Evolutionary conservation across 768 basidiomycete genomes (phyloP).

Genomic region (Trametes maxima): DNA sequence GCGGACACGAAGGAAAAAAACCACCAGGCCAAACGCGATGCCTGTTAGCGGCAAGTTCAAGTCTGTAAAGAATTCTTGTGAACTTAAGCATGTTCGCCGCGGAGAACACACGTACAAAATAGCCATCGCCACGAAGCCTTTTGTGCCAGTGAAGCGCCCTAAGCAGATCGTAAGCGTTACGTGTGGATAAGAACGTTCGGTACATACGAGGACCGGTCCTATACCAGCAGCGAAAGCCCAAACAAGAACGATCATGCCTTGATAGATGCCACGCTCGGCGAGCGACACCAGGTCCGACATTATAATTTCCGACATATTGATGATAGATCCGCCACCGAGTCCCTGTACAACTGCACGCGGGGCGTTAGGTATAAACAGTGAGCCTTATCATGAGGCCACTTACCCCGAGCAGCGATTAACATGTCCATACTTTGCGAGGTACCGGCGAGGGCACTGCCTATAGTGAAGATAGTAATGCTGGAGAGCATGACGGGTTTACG

Average conservation of each 20-base stretch:
- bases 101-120: constrained; percentile 19
- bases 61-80: background rate
- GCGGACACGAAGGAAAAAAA: constrained; percentile 15
- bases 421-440: constrained; percentile 43
- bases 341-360: constrained; percentile 34
- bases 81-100: too few species aligned
- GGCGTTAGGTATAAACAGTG: background rate
- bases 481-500: constrained; percentile 37
- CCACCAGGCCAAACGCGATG: constrained; percentile 13
- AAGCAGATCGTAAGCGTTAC: background rate
- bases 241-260: constrained; percentile 31
- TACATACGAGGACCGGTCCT: constrained; percentile 32
- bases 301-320: constrained; percentile 36
- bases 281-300: constrained; percentile 43
- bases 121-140: constrained; percentile 22
- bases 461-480: constrained; percentile 39
- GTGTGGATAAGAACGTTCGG: background rate
- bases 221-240: constrained; percentile 33
- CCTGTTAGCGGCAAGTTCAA: constrained; percentile 11
- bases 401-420: constrained; percentile 45
- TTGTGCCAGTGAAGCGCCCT: constrained; percentile 31
- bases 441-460: constrained; percentile 48
- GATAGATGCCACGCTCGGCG: constrained; percentile 37
- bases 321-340: constrained; percentile 34
- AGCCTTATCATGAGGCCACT: background rate